phyloP scores from a whole-genome alignment of 805 yeast species.

The Metschnikowia hibisci region DNA sequence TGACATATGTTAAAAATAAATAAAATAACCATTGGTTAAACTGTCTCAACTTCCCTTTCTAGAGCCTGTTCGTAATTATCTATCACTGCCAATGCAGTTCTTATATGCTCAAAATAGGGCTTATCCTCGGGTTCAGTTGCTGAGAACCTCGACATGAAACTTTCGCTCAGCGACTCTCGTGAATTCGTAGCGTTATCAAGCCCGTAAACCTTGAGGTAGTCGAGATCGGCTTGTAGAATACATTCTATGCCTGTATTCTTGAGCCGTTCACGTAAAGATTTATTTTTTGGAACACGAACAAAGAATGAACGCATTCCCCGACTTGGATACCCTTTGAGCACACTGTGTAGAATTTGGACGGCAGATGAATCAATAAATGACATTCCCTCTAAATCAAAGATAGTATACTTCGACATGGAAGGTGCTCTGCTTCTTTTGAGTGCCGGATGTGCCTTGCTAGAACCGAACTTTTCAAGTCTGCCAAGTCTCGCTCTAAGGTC shows the following conservation, averaged over 20 bases:
- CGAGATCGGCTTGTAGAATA: conserved; percentile 25
- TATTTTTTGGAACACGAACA: conserved; percentile 30
- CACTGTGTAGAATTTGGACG: conserved; percentile 31
- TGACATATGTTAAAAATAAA: not conserved
- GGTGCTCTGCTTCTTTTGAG: conserved; percentile 31
- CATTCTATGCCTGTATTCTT: conserved; percentile 27
- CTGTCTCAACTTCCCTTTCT: conserved; percentile 13
- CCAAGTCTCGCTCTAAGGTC: conserved; percentile 37
- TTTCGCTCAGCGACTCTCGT: not conserved
- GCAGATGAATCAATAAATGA: conserved; percentile 41
- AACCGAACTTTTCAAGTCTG: conserved; percentile 41
- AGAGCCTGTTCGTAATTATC: not conserved
- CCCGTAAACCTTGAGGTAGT: conserved; percentile 8
- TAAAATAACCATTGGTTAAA: not conserved
- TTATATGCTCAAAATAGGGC: conserved; percentile 4
- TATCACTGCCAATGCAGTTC: conserved; percentile 1
- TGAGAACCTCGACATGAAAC: not conserved
- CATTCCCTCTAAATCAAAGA: conserved; percentile 43
- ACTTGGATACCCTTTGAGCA: conserved; percentile 26
- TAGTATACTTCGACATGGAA: conserved; percentile 38
- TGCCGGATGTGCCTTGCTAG: conserved; percentile 43
- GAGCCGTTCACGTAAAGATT: conserved; percentile 27
- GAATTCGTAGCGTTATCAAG: conserved; percentile 9
- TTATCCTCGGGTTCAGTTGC: not conserved
- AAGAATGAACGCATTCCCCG: conserved; percentile 34